phyloP scores from a whole-genome alignment of 257 asterid genomes.

The Cruciata laevipes region DNA sequence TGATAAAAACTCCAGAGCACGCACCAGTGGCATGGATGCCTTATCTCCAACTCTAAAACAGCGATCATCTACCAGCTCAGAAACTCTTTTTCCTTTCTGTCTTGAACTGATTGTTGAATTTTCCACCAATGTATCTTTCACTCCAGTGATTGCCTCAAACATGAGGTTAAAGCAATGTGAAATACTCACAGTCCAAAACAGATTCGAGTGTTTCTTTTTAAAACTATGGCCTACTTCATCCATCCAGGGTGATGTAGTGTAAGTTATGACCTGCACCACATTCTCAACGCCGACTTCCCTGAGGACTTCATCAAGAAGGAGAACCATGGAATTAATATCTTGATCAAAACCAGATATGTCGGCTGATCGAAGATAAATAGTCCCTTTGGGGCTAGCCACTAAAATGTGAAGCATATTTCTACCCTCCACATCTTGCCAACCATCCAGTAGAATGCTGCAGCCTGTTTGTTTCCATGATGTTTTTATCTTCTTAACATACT shows the following conservation, averaged over 20 bases:
- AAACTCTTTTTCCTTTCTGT: constrained; percentile 27
- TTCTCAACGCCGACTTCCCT: background rate
- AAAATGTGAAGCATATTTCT: background rate
- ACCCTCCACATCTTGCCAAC: constrained; percentile 4
- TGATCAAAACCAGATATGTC: constrained; percentile 1
- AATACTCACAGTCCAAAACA: constrained; percentile 56
- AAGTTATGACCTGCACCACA: constrained; percentile 46
- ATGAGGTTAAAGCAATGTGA: constrained; percentile 54
- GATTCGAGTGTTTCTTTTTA: constrained; percentile 25
- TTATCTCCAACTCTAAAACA: constrained; percentile 47
- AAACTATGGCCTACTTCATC: constrained; percentile 39
- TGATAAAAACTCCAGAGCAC: constrained; percentile 21
- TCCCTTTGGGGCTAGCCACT: constrained; percentile 5
- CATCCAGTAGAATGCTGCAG: constrained; percentile 5
- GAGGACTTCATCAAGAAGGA: background rate
- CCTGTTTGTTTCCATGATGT: constrained; percentile 29
- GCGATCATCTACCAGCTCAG: constrained; percentile 29
- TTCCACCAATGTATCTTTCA: constrained; percentile 28
- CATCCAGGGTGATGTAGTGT: constrained; percentile 42
- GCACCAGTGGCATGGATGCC: constrained; percentile 47
- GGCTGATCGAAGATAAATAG: background rate
- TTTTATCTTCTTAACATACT: constrained; percentile 22
- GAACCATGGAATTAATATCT: background rate
- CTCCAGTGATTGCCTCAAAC: constrained; percentile 35
- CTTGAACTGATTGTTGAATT: constrained; percentile 17